Evolutionary conservation across 176 grass and related monocot species (phyloP).

Genomic region (Eragrostis curvula): DNA sequence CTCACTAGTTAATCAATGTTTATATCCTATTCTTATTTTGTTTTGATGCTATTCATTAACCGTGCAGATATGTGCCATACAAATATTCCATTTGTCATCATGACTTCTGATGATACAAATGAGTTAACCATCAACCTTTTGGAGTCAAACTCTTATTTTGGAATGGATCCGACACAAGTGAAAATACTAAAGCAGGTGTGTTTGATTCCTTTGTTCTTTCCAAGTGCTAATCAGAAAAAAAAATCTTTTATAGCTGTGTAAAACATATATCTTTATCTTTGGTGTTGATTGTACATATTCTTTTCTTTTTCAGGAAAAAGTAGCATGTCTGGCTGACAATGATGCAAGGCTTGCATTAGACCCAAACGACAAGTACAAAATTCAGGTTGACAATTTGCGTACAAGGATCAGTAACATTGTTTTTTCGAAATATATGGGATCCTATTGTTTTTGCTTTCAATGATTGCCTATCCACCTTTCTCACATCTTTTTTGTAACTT

Average conservation of each 20-base stretch:
- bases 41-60: constrained; percentile 19
- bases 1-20: neutral
- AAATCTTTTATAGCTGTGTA: neutral
- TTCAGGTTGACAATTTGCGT: constrained; percentile 68
- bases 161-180: constrained; percentile 91
- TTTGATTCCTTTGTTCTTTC: constrained; percentile 29
- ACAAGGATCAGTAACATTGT: neutral
- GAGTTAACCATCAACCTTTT: constrained; percentile 71
- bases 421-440: neutral
- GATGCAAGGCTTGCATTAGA: constrained; percentile 93
- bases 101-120: constrained; percentile 98
- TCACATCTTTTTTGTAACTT: constrained; percentile 27
- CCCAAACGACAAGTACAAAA: constrained; percentile 92
- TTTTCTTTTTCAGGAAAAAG: constrained; percentile 79
- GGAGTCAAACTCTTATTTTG: constrained; percentile 91
- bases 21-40: neutral
- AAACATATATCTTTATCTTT: neutral
- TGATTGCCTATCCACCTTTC: constrained; percentile 10
- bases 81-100: constrained; percentile 92
- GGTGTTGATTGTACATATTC: constrained; percentile 21
- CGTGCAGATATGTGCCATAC: constrained; percentile 46
- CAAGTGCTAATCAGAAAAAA: neutral
- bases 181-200: constrained; percentile 91
- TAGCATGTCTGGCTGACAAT: constrained; percentile 87
- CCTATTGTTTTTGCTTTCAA: neutral